Base-by-base conservation (phyloP, 2,329 filamentous ascomycete species). In the Trichoderma sp. region DNA sequence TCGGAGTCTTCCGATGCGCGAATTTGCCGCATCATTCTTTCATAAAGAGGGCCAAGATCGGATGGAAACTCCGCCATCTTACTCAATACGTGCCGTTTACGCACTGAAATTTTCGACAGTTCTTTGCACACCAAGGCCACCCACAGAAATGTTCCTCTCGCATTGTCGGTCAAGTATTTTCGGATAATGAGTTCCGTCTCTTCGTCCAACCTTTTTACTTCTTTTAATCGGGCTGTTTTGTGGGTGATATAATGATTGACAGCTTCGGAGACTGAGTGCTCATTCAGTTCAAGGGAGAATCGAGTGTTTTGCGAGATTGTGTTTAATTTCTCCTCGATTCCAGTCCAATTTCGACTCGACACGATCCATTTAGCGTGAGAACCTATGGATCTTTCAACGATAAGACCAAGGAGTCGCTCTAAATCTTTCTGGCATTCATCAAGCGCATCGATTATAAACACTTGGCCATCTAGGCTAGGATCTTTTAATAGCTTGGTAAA, bases 401-500 rank as follows among this genome's bases (percentile, higher is more conserved):
- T 79, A 12, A 84, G 73, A 0, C 79, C 61, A 18, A 86, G 76
- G 4, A 86, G 81, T 51, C 77, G 63, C 39, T 58, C 72, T 83
- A 86, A 61, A 30, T 70, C 58, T 4, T n/a, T 18, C 26, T 32
- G 15, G 18, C 67, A 70, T 74, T 86, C 84, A 70, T 87, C 84
- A 1, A 87, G 81, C 2, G 83, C 84, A 75, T 87, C 83, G 47
- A 87, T 75, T 6, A 86, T 73, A 6, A 87, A 12, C 21, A 62
- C 21, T 4, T 62, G 34, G 14, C 21, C 60, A 1, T 36, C 32
- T 24, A 62, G 2, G 11, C 32, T 24, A 12, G 60, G 15, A 6
- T 63, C 24, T 9, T 63, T 8, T 6, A 63, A 9, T 3, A 63
- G 34, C 15, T 63, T 1, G 3, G 24, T 47, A 9, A 63, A 63